A percentile compares a stretch with the other conserved stretches of the same genome.
Evolutionary conservation across 148 eudicot species (phyloP).

Genomic region (Arctostaphylos glauca): DNA sequence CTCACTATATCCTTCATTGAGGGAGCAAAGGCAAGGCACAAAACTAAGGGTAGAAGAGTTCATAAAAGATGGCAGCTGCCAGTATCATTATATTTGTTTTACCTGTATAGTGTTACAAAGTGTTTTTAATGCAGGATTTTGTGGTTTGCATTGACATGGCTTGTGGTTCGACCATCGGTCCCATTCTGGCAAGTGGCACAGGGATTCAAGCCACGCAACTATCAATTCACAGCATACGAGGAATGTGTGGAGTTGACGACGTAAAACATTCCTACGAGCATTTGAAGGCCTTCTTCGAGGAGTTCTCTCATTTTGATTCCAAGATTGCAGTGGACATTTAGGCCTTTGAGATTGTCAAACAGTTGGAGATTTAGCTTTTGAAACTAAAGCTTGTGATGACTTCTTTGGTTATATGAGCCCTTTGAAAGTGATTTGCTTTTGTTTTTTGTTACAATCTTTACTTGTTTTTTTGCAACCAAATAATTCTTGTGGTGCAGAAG

Average conservation of each 20-base stretch:
- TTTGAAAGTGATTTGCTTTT: background rate
- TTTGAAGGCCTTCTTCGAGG: conserved; percentile 77
- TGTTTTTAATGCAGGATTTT: conserved; percentile 56
- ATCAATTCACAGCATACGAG: conserved; percentile 98
- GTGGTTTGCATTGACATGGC: conserved; percentile 90
- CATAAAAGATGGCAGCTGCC: background rate
- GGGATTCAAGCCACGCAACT: conserved; percentile 93
- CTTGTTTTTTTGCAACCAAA: too few relatives aligned
- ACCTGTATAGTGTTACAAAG: background rate
- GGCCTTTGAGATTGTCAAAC: background rate
- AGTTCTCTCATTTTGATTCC: conserved; percentile 66
- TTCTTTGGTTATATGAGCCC: background rate
- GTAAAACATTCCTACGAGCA: conserved; percentile 76
- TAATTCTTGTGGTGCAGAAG: too few relatives aligned
- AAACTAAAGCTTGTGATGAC: background rate
- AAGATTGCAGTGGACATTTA: conserved; percentile 65
- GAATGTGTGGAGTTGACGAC: conserved; percentile 97
- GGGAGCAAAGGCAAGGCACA: background rate
- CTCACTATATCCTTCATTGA: too few relatives aligned
- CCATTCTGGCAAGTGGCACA: conserved; percentile 92
- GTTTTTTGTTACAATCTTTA: too few relatives aligned
- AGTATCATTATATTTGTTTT: background rate
- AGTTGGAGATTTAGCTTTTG: background rate
- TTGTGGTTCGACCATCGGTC: conserved; percentile 97
- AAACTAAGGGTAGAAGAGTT: background rate